phyloP scores from a whole-genome alignment of 2,329 filamentous ascomycete genomes.

The Blastomyces parvus region DNA sequence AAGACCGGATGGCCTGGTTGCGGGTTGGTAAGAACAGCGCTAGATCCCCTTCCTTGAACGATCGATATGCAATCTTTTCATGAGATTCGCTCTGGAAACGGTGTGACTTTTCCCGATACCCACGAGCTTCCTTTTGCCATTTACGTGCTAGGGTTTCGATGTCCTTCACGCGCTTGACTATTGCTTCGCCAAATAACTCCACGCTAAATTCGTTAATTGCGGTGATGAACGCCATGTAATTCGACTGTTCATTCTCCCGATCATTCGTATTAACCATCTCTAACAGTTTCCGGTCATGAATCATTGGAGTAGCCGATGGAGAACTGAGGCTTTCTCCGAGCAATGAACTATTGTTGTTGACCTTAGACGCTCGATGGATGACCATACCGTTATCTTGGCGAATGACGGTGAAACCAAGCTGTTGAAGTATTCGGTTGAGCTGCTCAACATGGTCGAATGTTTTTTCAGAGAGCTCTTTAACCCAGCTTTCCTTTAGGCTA shows the following conservation, averaged over 20 bases:
- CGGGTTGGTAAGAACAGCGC: conserved; percentile 89
- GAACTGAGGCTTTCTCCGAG: conserved; percentile 29
- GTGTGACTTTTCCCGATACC: conserved; percentile 80
- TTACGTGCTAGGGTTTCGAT: conserved; percentile 88
- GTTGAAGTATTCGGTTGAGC: conserved; percentile 71
- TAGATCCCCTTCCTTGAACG: conserved; percentile 94
- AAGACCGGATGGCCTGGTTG: conserved; percentile 87
- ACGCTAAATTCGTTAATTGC: conserved; percentile 70
- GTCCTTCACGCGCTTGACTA: conserved; percentile 85
- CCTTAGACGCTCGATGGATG: conserved; percentile 60
- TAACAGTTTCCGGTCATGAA: conserved; percentile 58
- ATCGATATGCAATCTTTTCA: conserved; percentile 89
- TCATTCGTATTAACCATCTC: conserved; percentile 71
- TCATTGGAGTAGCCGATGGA: conserved; percentile 29
- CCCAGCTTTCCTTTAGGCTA: conserved; percentile 59
- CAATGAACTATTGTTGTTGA: conserved; percentile 30
- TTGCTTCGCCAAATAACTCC: conserved; percentile 71
- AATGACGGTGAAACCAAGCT: conserved; percentile 72
- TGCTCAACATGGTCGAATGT: conserved; percentile 78
- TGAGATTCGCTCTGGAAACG: conserved; percentile 72
- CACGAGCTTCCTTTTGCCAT: conserved; percentile 78
- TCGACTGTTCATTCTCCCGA: conserved; percentile 56
- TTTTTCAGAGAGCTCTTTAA: conserved; percentile 74
- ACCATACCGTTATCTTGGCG: conserved; percentile 63
- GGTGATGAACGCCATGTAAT: conserved; percentile 65